Evolutionary conservation across 2,329 filamentous ascomycete species (phyloP), one percentile per base, ranked within the genome.

Genomic region (Dactylonectria estremocensis): DNA sequence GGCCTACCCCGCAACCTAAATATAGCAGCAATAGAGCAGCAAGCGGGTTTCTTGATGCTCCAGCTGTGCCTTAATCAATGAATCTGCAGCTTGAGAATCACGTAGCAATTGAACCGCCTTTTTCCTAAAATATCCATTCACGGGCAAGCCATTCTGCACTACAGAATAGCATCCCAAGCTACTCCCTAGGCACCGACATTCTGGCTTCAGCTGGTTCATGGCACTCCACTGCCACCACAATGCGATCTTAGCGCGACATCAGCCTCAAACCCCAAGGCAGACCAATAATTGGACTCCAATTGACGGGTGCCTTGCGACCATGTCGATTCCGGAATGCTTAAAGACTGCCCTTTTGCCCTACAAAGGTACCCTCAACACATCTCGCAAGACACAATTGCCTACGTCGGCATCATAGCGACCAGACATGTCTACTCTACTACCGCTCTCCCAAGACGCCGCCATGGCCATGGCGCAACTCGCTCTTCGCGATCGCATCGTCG

Each of bases 401-500:
- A 14, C 18, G 1, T 13, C 7, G 43, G 45, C 9, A 13, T 9
- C 35, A 13, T 20, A 53, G n/a, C 8, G 14, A n/a, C 40, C 16
- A 7, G 50, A 16, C 31, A 76, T 75, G 70, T 1, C 64, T 1
- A 55, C 56, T 0, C 20, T 74, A n/a, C 20, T 75, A n/a, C 20
- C 18, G 3, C 35, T 77, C 9, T 64, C 74, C 3, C 57, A 55
- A 13, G 64, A 75, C 18, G 72, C 71, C 5, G 58, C 56, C 14
- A 56, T 66, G 28, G 61, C 40, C 8, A 20, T 79, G 50, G 72
- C 64, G 28, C 68, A 24, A 40, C 68, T 69, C n/a, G 60, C 71
- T 16, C 64, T 80, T 40, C 78, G 79, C 56, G 81, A 83, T 67
- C 78, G 78, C 66, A 79, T 86, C 49, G 75, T 81, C 33, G 86